These are phyloP conservation scores for Monilinia aucupariae DNA, from an alignment of 2,329 filamentous ascomycete genomes.

Conservation along the genomic window DNA sequence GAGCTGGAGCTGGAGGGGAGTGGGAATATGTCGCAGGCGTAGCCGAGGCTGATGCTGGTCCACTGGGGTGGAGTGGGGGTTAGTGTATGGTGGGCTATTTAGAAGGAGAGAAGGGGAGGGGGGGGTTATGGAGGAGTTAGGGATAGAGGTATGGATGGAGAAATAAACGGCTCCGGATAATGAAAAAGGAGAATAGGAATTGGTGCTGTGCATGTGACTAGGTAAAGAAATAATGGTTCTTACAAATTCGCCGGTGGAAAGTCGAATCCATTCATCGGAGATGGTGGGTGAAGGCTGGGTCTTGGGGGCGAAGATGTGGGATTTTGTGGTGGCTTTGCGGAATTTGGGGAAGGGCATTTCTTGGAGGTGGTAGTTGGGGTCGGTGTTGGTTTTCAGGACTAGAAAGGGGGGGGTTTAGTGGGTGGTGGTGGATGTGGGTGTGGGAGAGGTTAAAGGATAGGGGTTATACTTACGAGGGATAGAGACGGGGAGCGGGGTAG, in stretches of 20 bases:
- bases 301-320: conserved; percentile 48
- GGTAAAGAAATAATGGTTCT: neutral
- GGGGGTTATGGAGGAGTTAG: neutral
- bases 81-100: neutral
- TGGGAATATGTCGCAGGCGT: conserved; percentile 59
- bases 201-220: neutral
- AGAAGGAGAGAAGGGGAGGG: neutral
- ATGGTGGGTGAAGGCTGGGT: conserved; percentile 39
- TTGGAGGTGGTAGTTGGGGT: conserved; percentile 41
- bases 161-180: neutral
- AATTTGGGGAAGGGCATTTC: conserved; percentile 29
- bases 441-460: conserved; percentile 42
- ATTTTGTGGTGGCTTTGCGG: conserved; percentile 39
- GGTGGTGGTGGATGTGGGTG: no score
- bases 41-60: conserved; percentile 59
- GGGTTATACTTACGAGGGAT: conserved; percentile 31
- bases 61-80: conserved; percentile 38
- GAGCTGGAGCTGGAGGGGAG: conserved; percentile 31
- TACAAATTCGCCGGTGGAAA: conserved; percentile 47
- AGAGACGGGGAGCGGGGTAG: conserved; percentile 37
- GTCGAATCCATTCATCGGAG: conserved; percentile 63
- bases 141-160: neutral
- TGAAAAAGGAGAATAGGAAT: neutral
- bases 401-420: conserved; percentile 37
- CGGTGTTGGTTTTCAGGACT: conserved; percentile 40